Evolutionary conservation across 805 yeast genomes (phyloP), one percentile per base, ranked within the genome.

Genomic region (Candida chilensis): DNA sequence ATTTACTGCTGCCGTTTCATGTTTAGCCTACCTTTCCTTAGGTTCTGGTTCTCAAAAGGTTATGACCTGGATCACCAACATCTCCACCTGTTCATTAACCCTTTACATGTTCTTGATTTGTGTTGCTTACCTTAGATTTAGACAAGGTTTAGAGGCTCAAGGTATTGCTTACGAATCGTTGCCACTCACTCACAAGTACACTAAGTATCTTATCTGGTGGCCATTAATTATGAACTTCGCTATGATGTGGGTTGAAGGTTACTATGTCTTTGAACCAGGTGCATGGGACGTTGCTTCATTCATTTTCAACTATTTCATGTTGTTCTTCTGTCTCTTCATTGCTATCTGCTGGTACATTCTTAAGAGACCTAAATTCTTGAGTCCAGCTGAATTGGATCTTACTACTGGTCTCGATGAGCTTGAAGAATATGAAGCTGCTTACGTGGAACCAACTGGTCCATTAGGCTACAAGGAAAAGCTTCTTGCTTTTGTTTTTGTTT

Each of bases 271-370:
- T 42, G 34, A 52, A 35, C 64, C 64, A 7, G 59, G 58, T 13
- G 27, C 29, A 17, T 60, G 61, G 58, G 30, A 47, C 2, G 53
- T 51, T 18, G 52, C 57, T 38, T 32, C 36, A 6, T 60, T 60
- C 42, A 50, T 60, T 40, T 60, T 44, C 48, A 50, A 45, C 33
- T 60, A 60, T 37, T 49, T 60, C 27, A 60, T 60, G 66, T 44
- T 60, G 17, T 57, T 57, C 31, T 53, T 60, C 16, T 33, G 49
- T 4, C 27, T 48, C 18, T 56, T 43, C 9, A 46, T 50, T 11
- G 56, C 37, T 38, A 30, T 44, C 16, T 33, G 47, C 29, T 60
- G 64, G 63, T 58, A 60, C 29, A 15, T 60, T 4, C 20, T 48
- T 28, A 57, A 50, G 44, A 50, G 46, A 34, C 52, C 64, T 8